Conservation (phyloP, 129 eudicot species). For the Lactuca sativa region DNA sequence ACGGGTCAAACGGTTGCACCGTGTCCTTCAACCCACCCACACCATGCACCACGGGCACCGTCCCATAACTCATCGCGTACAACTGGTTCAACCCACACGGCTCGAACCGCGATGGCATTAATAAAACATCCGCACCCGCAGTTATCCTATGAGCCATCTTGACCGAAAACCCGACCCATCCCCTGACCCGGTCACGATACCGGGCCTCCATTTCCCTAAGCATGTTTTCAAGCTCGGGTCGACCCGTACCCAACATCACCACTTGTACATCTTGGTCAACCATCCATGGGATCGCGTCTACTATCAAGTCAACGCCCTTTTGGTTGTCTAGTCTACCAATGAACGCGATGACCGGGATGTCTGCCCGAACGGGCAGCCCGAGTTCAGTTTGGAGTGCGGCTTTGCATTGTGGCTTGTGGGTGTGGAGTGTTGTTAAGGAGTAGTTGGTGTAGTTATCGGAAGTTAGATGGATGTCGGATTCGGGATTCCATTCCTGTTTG, state of each 20-base stretch:
- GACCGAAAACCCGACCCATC: constrained; percentile 95
- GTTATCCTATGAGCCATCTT: constrained; percentile 86
- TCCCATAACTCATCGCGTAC: constrained; percentile 86
- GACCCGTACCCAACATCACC: constrained; percentile 86
- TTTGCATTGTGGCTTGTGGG: constrained; percentile 85
- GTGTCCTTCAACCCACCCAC: constrained; percentile 97
- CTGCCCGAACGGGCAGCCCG: constrained; percentile 66
- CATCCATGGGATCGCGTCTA: constrained; percentile 88
- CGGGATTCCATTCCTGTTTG: constrained; percentile 85
- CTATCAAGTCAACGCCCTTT: constrained; percentile 90
- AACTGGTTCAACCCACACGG: constrained; percentile 96
- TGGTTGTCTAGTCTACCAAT: constrained; percentile 89
- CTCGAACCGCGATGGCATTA: constrained; percentile 97
- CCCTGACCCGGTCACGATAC: constrained; percentile 57
- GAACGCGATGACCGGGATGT: constrained; percentile 79
- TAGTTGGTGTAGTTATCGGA: constrained; percentile 86
- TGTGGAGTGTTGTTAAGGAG: constrained; percentile 60
- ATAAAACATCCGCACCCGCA: constrained; percentile 81
- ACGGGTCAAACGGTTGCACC: constrained; percentile 81
- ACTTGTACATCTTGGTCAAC: constrained; percentile 82
- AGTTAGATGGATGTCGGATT: constrained; percentile 56
- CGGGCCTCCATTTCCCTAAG: constrained; percentile 62
- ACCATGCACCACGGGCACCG: constrained; percentile 90
- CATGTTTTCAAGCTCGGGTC: constrained; percentile 77
- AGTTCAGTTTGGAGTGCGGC: constrained; percentile 84